phyloP scores from a whole-genome alignment of 345 rosid genomes.

The Theobroma cacao region DNA sequence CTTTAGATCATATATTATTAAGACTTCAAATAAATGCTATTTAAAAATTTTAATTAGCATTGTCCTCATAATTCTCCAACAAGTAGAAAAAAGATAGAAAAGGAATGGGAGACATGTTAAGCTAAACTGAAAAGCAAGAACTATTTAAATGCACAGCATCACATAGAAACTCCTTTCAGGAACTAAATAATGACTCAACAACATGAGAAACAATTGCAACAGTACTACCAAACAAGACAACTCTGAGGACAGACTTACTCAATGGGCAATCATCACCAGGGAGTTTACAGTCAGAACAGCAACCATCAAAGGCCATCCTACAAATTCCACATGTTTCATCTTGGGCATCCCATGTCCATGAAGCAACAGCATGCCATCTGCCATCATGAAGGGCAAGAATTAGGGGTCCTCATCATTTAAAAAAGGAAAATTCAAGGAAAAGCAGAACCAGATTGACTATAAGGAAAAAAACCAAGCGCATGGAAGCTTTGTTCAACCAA shows the following conservation, averaged over 20 bases:
- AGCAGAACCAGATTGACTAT: neutral
- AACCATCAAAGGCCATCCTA: constrained; percentile 95
- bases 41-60: neutral
- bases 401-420: neutral
- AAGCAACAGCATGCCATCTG: constrained; percentile 96
- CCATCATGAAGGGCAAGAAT: neutral
- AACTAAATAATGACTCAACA: neutral
- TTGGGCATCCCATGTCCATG: constrained; percentile 98
- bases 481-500: constrained; percentile 14
- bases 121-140: constrained; percentile 1
- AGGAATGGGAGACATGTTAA: neutral
- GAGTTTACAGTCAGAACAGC: constrained; percentile 88
- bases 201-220: neutral
- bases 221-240: neutral
- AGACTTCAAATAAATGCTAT: neutral
- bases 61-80: neutral
- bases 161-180: neutral
- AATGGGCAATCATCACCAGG: constrained; percentile 95
- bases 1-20: neutral
- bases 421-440: neutral
- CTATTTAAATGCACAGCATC: neutral
- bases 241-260: constrained; percentile 37
- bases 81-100: neutral
- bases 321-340: constrained; percentile 97
- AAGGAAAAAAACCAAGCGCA: neutral